A percentile compares a stretch with the other conserved stretches of the same genome.
Conservation (phyloP, 768 basidiomycete species). For the Pleurotus sapidus region DNA sequence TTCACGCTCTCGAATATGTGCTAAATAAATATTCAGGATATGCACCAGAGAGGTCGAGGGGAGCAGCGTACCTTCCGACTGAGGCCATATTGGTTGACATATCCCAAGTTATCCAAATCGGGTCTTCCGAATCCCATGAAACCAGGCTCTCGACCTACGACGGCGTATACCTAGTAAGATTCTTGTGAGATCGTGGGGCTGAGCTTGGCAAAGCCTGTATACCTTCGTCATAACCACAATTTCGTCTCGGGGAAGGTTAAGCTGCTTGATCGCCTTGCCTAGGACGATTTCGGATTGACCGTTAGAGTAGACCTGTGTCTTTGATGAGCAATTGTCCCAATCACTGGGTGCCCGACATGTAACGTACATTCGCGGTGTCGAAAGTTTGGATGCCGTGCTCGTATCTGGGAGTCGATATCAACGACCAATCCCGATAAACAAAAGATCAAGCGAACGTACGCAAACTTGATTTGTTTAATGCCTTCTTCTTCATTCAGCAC, state of each 20-base stretch:
- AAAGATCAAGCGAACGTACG: not conserved
- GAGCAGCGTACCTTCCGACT: constrained; percentile 33
- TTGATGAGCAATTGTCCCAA: too few relatives aligned
- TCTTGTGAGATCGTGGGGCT: not conserved
- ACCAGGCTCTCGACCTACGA: constrained; percentile 23
- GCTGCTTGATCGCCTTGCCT: constrained; percentile 69
- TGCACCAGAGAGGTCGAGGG: not conserved
- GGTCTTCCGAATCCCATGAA: constrained; percentile 4
- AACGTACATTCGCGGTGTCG: constrained; percentile 48
- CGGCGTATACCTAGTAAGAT: constrained; percentile 31
- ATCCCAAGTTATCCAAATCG: constrained; percentile 38
- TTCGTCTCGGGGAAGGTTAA: constrained; percentile 64
- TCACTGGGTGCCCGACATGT: too few relatives aligned
- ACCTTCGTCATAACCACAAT: constrained; percentile 81
- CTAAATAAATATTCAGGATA: constrained; percentile 23
- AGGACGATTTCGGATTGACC: constrained; percentile 64
- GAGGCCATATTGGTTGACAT: constrained; percentile 40
- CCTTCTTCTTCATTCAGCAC: constrained; percentile 45
- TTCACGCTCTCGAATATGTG: constrained; percentile 54
- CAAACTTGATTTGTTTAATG: constrained; percentile 48
- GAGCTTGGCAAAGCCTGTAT: not conserved
- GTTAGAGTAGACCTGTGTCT: constrained; percentile 55
- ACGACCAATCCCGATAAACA: not conserved
- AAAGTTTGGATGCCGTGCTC: constrained; percentile 64
- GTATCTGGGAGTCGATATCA: constrained; percentile 31